Conservation (phyloP, 2,329 filamentous ascomycete genomes). For the Nemania sp. region DNA sequence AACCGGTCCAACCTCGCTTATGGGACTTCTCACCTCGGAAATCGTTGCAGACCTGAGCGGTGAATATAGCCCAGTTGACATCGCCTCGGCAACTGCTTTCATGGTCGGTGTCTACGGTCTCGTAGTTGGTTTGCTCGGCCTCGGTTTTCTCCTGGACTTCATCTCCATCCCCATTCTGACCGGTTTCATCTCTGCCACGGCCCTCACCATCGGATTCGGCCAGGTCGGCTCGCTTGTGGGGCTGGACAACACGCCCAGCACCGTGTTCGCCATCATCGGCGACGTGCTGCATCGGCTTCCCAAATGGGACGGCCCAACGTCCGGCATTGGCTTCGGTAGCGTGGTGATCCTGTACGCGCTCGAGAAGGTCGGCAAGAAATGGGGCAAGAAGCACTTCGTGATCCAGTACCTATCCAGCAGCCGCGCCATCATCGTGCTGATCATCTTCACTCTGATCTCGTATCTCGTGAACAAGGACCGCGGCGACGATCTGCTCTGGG, state of each 20-base stretch:
- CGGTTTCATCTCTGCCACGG: conserved; percentile 68
- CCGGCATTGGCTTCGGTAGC: conserved; percentile 60
- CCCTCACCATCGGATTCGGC: conserved; percentile 67
- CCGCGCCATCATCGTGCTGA: conserved; percentile 61
- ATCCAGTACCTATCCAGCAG: conserved; percentile 63
- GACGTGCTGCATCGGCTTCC: conserved; percentile 61
- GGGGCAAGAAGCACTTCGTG: conserved; percentile 59
- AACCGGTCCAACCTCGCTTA: conserved; percentile 65
- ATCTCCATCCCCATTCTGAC: conserved; percentile 66
- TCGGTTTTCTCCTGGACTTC: conserved; percentile 68
- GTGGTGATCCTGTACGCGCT: conserved; percentile 60
- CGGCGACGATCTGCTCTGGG: conserved; percentile 54
- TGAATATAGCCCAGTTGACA: conserved; percentile 56
- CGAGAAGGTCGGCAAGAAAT: conserved; percentile 60
- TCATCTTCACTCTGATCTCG: conserved; percentile 65
- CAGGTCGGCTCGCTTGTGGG: conserved; percentile 66
- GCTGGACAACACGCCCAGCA: conserved; percentile 51
- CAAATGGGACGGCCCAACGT: conserved; percentile 60
- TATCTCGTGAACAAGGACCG: conserved; percentile 62
- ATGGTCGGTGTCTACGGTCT: conserved; percentile 65
- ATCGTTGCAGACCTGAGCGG: conserved; percentile 57
- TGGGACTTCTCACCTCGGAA: conserved; percentile 65
- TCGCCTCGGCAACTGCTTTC: conserved; percentile 64
- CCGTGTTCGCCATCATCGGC: conserved; percentile 60
- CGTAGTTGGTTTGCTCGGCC: conserved; percentile 61